Evolutionary conservation across 495 filamentous ascomycete genomes (phyloP).

Genomic region (Aspergillus campestris): DNA sequence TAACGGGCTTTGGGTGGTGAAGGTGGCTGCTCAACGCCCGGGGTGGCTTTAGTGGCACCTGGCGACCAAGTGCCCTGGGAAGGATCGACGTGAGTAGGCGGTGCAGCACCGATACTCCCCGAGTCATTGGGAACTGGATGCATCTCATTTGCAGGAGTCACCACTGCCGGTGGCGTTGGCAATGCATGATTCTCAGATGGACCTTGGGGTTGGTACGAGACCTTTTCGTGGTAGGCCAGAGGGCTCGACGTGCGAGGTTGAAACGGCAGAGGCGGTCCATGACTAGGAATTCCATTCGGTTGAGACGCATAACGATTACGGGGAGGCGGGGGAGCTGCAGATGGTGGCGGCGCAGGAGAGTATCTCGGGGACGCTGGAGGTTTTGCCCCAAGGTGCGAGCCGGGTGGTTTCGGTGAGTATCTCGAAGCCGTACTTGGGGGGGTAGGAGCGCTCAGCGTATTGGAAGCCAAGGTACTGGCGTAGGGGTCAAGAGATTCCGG

Average conservation of each 20-base stretch:
- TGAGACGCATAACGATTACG: conserved; percentile 44
- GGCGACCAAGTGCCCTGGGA: neutral
- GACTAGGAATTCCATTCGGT: conserved; percentile 35
- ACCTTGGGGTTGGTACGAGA: conserved; percentile 28
- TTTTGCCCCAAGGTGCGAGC: conserved; percentile 22
- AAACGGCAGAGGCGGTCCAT: conserved; percentile 52
- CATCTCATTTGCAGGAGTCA: conserved; percentile 16
- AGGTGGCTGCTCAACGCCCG: conserved; percentile 11
- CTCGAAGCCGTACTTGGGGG: conserved; percentile 28
- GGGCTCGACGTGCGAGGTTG: conserved; percentile 83
- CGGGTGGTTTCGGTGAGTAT: conserved; percentile 34
- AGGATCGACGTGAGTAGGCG: neutral
- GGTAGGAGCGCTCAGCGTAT: conserved; percentile 25
- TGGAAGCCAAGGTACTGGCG: conserved; percentile 28
- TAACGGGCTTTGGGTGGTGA: conserved; percentile 28
- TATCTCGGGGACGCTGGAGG: conserved; percentile 29
- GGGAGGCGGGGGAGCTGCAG: conserved; percentile 28
- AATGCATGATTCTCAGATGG: conserved; percentile 16
- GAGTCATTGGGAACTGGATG: conserved; percentile 14
- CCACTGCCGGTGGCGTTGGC: conserved; percentile 18
- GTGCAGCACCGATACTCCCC: conserved; percentile 8
- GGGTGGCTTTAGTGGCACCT: conserved; percentile 3
- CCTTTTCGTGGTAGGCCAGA: conserved; percentile 54
- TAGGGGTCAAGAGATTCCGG: conserved; percentile 59
- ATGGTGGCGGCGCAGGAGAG: conserved; percentile 36